Evolutionary conservation across 345 rosid genomes (phyloP).

Genomic region (Eucalyptus regnans): DNA sequence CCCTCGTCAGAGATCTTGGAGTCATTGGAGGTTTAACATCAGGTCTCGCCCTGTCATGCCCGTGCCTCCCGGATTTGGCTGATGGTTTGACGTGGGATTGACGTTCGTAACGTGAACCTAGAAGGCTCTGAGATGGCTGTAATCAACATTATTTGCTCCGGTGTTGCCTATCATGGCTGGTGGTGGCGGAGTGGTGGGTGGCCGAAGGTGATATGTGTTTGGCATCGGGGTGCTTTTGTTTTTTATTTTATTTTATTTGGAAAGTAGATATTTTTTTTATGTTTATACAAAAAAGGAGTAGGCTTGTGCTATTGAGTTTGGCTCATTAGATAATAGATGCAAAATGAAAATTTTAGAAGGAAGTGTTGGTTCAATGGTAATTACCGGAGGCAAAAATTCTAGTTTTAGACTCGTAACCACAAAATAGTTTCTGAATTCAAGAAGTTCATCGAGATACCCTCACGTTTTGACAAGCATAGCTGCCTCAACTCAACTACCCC

Average conservation of each 20-base stretch:
- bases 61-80: neutral
- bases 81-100: neutral
- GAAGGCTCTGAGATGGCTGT: neutral
- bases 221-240: no score
- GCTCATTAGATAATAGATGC: neutral
- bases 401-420: neutral
- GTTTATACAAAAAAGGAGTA: neutral
- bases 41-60: neutral
- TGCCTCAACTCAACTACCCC: no score
- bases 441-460: neutral
- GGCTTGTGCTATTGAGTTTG: neutral
- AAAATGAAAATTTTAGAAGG: neutral
- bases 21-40: neutral
- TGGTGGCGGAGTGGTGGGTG: neutral
- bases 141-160: neutral
- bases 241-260: no score
- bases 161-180: neutral
- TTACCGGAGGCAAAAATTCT: no score
- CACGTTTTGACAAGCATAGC: no score
- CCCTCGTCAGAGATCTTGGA: neutral
- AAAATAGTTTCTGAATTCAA: neutral
- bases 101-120: neutral
- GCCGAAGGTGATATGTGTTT: neutral
- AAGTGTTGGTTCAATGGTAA: neutral
- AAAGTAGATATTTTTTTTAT: no score